Conservation (phyloP, 352 stramenopile species). For the Pythium dissimile region DNA sequence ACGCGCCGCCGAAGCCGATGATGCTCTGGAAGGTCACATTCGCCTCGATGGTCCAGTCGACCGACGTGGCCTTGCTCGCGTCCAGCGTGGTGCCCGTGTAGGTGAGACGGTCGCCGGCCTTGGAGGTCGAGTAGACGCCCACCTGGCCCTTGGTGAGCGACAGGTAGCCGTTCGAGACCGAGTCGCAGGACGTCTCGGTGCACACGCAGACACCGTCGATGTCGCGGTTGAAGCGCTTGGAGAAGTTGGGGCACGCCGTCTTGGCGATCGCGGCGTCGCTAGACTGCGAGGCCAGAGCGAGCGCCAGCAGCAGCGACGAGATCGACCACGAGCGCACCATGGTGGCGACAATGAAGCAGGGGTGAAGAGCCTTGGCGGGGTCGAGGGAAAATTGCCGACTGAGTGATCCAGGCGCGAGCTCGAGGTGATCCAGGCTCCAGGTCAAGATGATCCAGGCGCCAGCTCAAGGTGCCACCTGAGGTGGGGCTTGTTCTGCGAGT, state of each 20-base stretch:
- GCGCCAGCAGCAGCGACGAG: conserved; percentile 5
- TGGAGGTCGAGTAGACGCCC: conserved; percentile 41
- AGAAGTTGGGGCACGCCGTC: conserved; percentile 21
- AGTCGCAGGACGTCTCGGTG: conserved; percentile 43
- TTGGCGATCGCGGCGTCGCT: conserved; percentile 1
- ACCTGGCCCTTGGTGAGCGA: conserved; percentile 27
- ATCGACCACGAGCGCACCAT: conserved; percentile 18
- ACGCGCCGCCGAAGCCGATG: conserved; percentile 84
- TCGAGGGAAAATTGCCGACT: not conserved
- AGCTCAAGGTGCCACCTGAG: too few relatives aligned
- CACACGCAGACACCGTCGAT: conserved; percentile 52
- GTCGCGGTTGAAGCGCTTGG: conserved; percentile 33
- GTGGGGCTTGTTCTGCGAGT: too few relatives aligned
- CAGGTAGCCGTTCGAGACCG: conserved; percentile 42
- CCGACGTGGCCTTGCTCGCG: not conserved
- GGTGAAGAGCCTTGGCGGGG: not conserved
- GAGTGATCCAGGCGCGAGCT: not conserved
- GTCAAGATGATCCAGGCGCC: too few relatives aligned
- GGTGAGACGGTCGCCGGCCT: conserved; percentile 35
- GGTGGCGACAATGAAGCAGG: not conserved
- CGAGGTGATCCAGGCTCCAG: not conserved
- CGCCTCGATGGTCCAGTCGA: conserved; percentile 33
- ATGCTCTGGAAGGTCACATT: conserved; percentile 67
- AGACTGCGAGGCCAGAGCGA: not conserved
- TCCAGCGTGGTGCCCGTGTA: conserved; percentile 19